Conservation (phyloP, 1,139 yeast species). For the Hyphopichia burtonii region DNA sequence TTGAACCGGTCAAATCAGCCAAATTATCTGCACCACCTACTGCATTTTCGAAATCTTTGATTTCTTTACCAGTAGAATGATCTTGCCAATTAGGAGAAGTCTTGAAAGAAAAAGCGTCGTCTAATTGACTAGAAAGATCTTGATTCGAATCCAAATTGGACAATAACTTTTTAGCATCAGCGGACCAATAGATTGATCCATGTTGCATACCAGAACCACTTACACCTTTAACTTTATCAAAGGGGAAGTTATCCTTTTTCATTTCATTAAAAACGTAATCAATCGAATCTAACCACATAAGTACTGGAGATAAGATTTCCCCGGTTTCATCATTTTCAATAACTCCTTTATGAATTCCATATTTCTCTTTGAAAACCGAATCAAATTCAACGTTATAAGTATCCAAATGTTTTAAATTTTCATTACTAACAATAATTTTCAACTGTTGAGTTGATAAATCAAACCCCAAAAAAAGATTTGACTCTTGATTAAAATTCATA, state of each 20-base stretch:
- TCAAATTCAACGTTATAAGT: conserved; percentile 76
- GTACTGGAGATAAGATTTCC: conserved; percentile 74
- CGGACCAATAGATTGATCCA: conserved; percentile 82
- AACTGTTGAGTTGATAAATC: conserved; percentile 90
- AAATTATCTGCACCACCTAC: conserved; percentile 63
- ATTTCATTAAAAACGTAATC: conserved; percentile 62
- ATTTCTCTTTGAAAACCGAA: conserved; percentile 51
- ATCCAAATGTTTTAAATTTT: conserved; percentile 48
- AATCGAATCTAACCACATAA: conserved; percentile 85
- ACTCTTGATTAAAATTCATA: conserved; percentile 21
- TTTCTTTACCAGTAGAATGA: conserved; percentile 76
- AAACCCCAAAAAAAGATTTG: conserved; percentile 59
- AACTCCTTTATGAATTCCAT: conserved; percentile 73
- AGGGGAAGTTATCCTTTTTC: conserved; percentile 53
- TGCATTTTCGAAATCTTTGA: conserved; percentile 57
- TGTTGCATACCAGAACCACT: conserved; percentile 93
- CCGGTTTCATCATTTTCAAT: conserved; percentile 49
- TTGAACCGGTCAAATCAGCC: conserved; percentile 76
- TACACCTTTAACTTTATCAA: conserved; percentile 61
- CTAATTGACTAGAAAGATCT: conserved; percentile 46
- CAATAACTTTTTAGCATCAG: conserved; percentile 43
- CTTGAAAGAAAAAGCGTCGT: conserved; percentile 55
- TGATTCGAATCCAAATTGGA: conserved; percentile 19
- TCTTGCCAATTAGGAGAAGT: conserved; percentile 95
- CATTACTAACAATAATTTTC: conserved; percentile 68